These are phyloP conservation scores for Dactylonectria macrodidyma DNA, from an alignment of 2,329 filamentous ascomycete genomes.

Conservation along the genomic window DNA sequence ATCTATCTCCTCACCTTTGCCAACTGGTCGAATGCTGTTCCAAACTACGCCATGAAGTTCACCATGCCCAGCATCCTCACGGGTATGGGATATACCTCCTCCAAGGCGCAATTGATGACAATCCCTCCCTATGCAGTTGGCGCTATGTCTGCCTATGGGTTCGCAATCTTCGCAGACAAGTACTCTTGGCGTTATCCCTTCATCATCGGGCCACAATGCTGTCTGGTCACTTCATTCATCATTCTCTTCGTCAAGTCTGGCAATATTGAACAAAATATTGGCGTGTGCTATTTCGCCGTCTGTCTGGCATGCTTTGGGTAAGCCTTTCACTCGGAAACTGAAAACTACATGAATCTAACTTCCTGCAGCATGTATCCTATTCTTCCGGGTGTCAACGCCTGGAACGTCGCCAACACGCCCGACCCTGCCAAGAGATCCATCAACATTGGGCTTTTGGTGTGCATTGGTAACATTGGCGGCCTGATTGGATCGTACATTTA, in stretches of 20 bases:
- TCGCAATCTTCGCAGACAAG: constrained; percentile 55
- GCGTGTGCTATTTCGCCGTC: constrained; percentile 60
- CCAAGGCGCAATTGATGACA: constrained; percentile 51
- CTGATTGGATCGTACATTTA: constrained; percentile 59
- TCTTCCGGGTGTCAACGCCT: constrained; percentile 57
- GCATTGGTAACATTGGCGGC: constrained; percentile 59
- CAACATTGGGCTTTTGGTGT: constrained; percentile 58
- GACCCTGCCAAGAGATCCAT: constrained; percentile 57
- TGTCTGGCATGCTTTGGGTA: constrained; percentile 56
- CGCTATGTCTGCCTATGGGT: constrained; percentile 50
- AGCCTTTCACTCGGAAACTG: neutral
- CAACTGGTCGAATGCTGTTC: constrained; percentile 59
- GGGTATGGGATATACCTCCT: constrained; percentile 57
- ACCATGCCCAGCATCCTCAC: constrained; percentile 57
- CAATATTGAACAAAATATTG: constrained; percentile 57
- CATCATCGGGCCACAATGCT: constrained; percentile 53
- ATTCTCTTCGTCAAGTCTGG: constrained; percentile 55
- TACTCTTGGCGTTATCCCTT: constrained; percentile 58
- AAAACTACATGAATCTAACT: constrained; percentile 9
- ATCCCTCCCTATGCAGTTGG: constrained; percentile 56
- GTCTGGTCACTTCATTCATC: constrained; percentile 53
- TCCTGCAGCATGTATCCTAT: constrained; percentile 64
- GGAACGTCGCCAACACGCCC: constrained; percentile 56
- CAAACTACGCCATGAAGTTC: constrained; percentile 53
- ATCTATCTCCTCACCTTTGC: constrained; percentile 59